Conservation (phyloP, 1,284 basidiomycete genomes). For the Boletus coffeatus region DNA sequence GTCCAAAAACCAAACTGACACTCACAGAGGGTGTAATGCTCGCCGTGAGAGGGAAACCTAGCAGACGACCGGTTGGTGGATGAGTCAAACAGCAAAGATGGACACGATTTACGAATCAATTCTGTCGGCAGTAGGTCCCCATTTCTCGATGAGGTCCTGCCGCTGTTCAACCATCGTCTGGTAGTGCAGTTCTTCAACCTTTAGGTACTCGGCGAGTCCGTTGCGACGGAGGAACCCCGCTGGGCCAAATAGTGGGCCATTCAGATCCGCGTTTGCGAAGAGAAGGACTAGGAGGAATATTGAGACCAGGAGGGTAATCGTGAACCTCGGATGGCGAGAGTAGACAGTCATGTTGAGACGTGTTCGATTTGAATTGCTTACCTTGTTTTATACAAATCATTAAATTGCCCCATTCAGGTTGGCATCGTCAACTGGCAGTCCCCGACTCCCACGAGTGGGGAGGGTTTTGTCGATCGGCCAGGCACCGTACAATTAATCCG, state of each 20-base stretch:
- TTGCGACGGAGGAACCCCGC: constrained; percentile 1
- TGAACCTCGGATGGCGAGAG: constrained; percentile 30
- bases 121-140: constrained; percentile 31
- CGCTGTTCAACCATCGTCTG: constrained; percentile 17
- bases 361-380: background rate
- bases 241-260: constrained; percentile 3
- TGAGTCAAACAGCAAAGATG: background rate
- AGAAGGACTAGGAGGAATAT: constrained; percentile 26
- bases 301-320: constrained; percentile 24
- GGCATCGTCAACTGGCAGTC: too few relatives aligned
- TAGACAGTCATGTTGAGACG: constrained; percentile 26
- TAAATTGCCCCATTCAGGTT: too few relatives aligned
- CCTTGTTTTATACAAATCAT: too few relatives aligned
- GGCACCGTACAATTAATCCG: too few relatives aligned
- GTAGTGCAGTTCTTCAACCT: constrained; percentile 23
- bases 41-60: constrained; percentile 30
- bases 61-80: background rate
- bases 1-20: background rate
- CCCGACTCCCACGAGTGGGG: too few relatives aligned
- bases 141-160: constrained; percentile 25
- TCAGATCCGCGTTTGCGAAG: constrained; percentile 21
- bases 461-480: too few relatives aligned
- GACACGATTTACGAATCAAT: constrained; percentile 21
- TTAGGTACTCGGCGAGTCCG: constrained; percentile 11
- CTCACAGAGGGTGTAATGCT: constrained; percentile 33